Conservation (phyloP, 2,329 filamentous ascomycete species). For the Fusarium setosum region DNA sequence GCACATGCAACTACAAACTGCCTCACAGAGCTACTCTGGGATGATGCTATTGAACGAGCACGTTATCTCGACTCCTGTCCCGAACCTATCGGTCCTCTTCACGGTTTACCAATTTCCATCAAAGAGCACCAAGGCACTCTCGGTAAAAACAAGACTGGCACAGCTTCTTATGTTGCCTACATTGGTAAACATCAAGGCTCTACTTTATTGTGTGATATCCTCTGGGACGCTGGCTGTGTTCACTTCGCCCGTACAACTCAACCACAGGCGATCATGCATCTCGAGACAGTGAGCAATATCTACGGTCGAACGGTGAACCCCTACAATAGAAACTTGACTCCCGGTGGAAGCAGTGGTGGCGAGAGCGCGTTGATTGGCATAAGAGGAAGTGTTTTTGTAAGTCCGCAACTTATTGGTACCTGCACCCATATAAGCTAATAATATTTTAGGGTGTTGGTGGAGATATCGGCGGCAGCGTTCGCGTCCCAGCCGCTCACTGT, state of each 20-base stretch:
- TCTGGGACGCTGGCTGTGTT: conserved; percentile 41
- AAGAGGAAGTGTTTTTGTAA: neutral
- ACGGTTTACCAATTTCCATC: neutral
- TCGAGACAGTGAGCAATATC: conserved; percentile 72
- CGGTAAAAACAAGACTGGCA: neutral
- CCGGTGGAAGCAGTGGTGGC: neutral
- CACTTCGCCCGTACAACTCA: conserved; percentile 74
- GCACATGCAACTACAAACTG: no score
- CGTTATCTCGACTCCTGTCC: neutral
- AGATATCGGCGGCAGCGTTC: neutral
- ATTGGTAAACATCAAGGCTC: neutral
- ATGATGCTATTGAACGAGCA: neutral
- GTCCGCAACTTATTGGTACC: neutral
- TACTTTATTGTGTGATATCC: neutral
- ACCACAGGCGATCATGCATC: conserved; percentile 65
- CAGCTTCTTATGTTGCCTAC: neutral
- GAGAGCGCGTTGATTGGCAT: neutral
- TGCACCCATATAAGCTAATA: neutral
- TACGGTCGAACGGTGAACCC: conserved; percentile 73
- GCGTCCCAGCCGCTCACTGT: neutral
- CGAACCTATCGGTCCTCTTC: neutral
- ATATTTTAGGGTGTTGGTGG: neutral
- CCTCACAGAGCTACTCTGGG: neutral
- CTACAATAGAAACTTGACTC: conserved; percentile 59
- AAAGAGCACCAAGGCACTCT: neutral